Evolutionary conservation across 1,284 basidiomycete genomes (phyloP).

Genomic region (Xerocomus nothofagi): DNA sequence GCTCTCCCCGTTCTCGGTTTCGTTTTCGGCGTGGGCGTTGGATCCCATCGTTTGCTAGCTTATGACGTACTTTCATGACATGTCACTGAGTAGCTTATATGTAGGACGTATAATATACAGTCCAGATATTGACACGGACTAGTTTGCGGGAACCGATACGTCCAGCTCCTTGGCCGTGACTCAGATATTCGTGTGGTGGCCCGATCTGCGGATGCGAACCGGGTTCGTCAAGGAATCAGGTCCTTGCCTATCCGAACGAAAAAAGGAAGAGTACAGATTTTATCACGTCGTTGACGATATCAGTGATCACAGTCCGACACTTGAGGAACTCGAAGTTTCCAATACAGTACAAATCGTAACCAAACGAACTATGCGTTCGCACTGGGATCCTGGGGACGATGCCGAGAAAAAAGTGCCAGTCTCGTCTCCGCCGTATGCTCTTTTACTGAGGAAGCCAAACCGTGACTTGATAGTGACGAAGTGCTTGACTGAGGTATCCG

Average conservation of each 20-base stretch:
- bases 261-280: too few relatives aligned
- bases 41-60: slow-evolving; percentile 15
- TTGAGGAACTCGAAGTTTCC: neutral
- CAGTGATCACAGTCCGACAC: neutral
- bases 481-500: slow-evolving; percentile 21
- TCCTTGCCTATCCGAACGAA: too few relatives aligned
- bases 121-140: neutral
- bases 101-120: neutral
- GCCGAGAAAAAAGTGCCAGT: neutral
- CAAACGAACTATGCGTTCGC: neutral
- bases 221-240: too few relatives aligned
- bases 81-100: neutral
- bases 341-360: neutral
- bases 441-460: slow-evolving; percentile 15
- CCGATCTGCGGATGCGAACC: too few relatives aligned
- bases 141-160: too few relatives aligned
- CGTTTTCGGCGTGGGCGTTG: slow-evolving; percentile 21
- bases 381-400: neutral
- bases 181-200: too few relatives aligned
- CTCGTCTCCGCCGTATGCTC: neutral
- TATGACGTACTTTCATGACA: slow-evolving; percentile 6
- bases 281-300: too few relatives aligned
- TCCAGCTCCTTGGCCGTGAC: too few relatives aligned
- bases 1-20: slow-evolving; percentile 5
- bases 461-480: slow-evolving; percentile 23